These are phyloP conservation scores for Golubevia pallescens DNA, from an alignment of 1,284 basidiomycete genomes.

Conservation along the genomic window DNA sequence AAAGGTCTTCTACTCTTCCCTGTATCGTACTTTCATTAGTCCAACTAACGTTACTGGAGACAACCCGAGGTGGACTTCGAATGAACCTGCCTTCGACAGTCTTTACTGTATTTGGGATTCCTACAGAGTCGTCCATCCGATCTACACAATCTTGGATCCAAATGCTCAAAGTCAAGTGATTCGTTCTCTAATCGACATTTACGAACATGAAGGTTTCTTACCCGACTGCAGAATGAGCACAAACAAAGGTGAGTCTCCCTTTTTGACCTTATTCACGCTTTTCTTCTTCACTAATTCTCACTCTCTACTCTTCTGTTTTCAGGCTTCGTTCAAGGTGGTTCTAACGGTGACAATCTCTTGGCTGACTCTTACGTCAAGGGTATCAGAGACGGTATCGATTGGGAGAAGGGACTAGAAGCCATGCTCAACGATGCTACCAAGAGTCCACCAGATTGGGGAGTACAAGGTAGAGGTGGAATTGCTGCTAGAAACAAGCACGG, in stretches of 20 bases:
- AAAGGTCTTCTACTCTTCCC: constrained; percentile 45
- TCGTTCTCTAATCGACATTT: constrained; percentile 21
- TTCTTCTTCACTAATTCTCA: neutral
- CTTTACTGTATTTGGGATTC: constrained; percentile 73
- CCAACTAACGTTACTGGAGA: constrained; percentile 77
- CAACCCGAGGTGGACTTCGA: constrained; percentile 73
- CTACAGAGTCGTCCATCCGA: constrained; percentile 19
- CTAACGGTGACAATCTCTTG: constrained; percentile 53
- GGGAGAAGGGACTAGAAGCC: constrained; percentile 37
- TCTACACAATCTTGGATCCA: constrained; percentile 19
- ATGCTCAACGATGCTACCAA: constrained; percentile 40
- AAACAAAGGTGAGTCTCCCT: neutral
- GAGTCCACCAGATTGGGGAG: constrained; percentile 15
- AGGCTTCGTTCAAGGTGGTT: constrained; percentile 26
- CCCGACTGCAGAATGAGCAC: constrained; percentile 27
- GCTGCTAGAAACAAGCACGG: constrained; percentile 30
- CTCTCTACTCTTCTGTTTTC: neutral
- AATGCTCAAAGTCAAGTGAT: constrained; percentile 20
- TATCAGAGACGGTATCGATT: constrained; percentile 27
- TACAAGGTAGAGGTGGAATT: constrained; percentile 45
- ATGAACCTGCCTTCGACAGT: constrained; percentile 74
- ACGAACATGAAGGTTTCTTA: constrained; percentile 23
- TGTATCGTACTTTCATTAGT: constrained; percentile 74
- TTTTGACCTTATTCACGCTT: neutral
- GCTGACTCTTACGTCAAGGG: constrained; percentile 58